A percentile compares a stretch with the other conserved stretches of the same genome.
Evolutionary conservation across 1,139 yeast genomes (phyloP).

Genomic region (Lodderomyces margitis): DNA sequence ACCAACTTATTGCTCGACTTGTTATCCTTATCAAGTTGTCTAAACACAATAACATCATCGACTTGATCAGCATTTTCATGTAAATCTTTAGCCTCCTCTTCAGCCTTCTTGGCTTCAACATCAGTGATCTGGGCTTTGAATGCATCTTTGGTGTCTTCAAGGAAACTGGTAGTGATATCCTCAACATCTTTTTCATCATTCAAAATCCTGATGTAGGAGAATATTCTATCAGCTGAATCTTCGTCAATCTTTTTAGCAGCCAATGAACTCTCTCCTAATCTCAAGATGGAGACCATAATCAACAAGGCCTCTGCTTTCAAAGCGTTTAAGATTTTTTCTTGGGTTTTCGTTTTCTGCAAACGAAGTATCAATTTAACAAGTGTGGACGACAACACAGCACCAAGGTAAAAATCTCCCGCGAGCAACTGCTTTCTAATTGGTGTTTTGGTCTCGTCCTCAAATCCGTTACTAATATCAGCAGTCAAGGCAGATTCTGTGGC

Average conservation of each 20-base stretch:
- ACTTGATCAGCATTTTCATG: conserved; percentile 74
- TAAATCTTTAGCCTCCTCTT: conserved; percentile 56
- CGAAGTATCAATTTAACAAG: conserved; percentile 85
- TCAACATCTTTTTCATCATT: conserved; percentile 58
- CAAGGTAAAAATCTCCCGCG: conserved; percentile 88
- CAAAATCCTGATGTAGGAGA: conserved; percentile 76
- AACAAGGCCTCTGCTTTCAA: conserved; percentile 93
- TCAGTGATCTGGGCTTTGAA: conserved; percentile 62
- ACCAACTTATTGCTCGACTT: conserved; percentile 28
- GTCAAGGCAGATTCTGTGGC: conserved; percentile 92
- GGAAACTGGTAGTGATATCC: conserved; percentile 67
- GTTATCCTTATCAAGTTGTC: conserved; percentile 69
- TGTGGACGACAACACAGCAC: conserved; percentile 84
- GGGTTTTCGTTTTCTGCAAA: conserved; percentile 58
- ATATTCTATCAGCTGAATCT: conserved; percentile 89
- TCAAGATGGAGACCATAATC: conserved; percentile 84
- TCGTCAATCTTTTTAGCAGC: conserved; percentile 84
- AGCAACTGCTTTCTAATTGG: conserved; percentile 81
- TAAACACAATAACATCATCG: conserved; percentile 78
- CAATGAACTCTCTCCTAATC: conserved; percentile 83
- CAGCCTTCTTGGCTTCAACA: conserved; percentile 56
- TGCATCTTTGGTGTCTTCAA: conserved; percentile 85
- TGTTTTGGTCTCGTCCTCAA: conserved; percentile 47
- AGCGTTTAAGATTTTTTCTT: conserved; percentile 66
- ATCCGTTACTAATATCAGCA: conserved; percentile 35